These are phyloP conservation scores for Boletus bicolor DNA, from an alignment of 768 basidiomycete genomes.

Conservation along the genomic window DNA sequence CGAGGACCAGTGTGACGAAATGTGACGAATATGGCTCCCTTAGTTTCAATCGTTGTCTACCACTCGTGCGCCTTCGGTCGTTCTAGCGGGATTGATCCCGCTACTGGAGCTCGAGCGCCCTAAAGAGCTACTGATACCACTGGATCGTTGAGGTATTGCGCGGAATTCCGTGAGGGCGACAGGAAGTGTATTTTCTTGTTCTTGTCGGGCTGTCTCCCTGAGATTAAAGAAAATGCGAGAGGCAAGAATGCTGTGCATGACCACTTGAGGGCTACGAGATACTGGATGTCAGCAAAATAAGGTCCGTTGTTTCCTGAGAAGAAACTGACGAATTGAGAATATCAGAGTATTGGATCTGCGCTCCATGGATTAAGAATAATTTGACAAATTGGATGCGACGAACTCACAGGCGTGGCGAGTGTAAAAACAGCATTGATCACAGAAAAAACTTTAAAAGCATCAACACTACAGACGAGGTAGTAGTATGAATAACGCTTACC, in stretches of 20 bases:
- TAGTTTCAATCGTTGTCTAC: not conserved
- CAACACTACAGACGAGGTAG: not conserved
- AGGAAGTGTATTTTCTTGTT: not conserved
- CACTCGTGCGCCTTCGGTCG: not conserved
- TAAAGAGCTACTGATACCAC: not conserved
- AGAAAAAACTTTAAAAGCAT: constrained; percentile 12
- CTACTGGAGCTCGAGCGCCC: not conserved
- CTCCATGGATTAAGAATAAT: not conserved
- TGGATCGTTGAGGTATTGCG: not conserved
- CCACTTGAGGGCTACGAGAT: constrained; percentile 17
- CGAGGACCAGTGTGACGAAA: not conserved
- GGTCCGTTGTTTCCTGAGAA: not conserved
- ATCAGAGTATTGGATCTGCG: constrained; percentile 12
- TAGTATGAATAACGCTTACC: not conserved
- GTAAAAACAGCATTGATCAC: constrained; percentile 15
- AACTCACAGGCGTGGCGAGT: constrained; percentile 8
- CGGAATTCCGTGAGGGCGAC: constrained; percentile 9
- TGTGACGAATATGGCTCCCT: not conserved
- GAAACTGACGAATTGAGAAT: constrained; percentile 18
- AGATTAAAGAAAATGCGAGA: constrained; percentile 27
- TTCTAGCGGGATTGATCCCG: not conserved
- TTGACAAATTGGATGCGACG: not conserved
- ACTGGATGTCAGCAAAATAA: not conserved
- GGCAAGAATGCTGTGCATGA: constrained; percentile 22
- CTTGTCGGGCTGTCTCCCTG: constrained; percentile 14